These are phyloP conservation scores for Sugiyamaella sp. DNA, from an alignment of 1,139 yeast genomes.

Conservation along the genomic window DNA sequence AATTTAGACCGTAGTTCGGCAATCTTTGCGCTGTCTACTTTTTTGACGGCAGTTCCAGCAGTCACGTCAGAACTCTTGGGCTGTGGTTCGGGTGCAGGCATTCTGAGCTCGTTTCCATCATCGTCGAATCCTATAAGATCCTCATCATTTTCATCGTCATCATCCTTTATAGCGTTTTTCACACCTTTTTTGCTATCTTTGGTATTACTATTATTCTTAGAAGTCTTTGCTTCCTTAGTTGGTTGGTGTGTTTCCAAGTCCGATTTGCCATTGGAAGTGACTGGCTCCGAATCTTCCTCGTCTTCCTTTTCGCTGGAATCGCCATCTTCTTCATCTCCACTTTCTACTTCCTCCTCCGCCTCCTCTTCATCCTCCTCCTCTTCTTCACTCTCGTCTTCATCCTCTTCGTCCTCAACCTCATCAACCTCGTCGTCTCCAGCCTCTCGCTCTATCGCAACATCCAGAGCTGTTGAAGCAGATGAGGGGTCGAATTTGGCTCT, in stretches of 20 bases:
- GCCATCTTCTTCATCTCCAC: constrained; percentile 12
- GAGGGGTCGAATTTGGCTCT: constrained; percentile 78
- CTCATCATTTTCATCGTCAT: constrained; percentile 40
- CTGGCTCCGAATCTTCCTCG: constrained; percentile 10
- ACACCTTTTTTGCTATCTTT: not conserved
- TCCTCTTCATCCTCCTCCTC: constrained; percentile 25
- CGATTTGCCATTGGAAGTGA: not conserved
- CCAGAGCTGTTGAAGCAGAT: constrained; percentile 64
- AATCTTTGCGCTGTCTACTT: constrained; percentile 44
- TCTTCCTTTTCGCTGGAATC: constrained; percentile 10
- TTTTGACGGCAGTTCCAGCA: constrained; percentile 6
- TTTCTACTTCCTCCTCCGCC: constrained; percentile 19
- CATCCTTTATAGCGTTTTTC: constrained; percentile 22
- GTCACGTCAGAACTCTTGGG: constrained; percentile 5
- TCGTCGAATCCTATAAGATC: constrained; percentile 69
- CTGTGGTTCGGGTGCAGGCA: constrained; percentile 19
- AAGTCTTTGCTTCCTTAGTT: not conserved
- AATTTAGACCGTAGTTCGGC: constrained; percentile 70
- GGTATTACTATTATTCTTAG: not conserved
- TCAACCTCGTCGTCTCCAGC: constrained; percentile 25
- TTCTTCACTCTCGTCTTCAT: constrained; percentile 23
- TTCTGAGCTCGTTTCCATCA: constrained; percentile 62
- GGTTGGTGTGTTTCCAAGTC: not conserved
- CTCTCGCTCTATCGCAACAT: constrained; percentile 50
- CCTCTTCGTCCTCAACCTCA: constrained; percentile 23